Conservation (phyloP, 2,329 filamentous ascomycete genomes). For the Claviceps paspali region DNA sequence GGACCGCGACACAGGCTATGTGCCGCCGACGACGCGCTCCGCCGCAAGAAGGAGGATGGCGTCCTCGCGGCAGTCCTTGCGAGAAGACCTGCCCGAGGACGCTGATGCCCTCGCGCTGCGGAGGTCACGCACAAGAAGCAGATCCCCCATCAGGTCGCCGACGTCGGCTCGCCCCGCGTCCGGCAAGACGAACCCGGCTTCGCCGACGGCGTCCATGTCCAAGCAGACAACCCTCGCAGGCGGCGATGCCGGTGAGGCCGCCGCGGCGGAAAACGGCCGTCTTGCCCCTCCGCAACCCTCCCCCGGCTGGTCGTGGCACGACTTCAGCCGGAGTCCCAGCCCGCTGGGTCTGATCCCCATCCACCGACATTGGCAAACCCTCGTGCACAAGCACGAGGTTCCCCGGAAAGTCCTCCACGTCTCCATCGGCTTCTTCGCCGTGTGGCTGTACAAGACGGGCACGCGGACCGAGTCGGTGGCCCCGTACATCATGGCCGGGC, state of each 20-base stretch:
- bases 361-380: slow-evolving; percentile 76
- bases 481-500: slow-evolving; percentile 63
- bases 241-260: slow-evolving; percentile 18
- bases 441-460: slow-evolving; percentile 71
- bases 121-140: slow-evolving; percentile 55
- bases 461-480: slow-evolving; percentile 65
- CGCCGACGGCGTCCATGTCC: slow-evolving; percentile 12
- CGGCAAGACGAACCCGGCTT: slow-evolving; percentile 27
- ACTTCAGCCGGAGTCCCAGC: slow-evolving; percentile 81
- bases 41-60: slow-evolving; percentile 40
- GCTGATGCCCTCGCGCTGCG: slow-evolving; percentile 31
- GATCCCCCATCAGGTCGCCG: slow-evolving; percentile 45
- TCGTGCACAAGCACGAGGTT: slow-evolving; percentile 94
- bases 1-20: slow-evolving; percentile 32
- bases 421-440: slow-evolving; percentile 87
- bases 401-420: slow-evolving; percentile 87
- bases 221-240: slow-evolving; percentile 14
- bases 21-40: slow-evolving; percentile 63
- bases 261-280: slow-evolving; percentile 48
- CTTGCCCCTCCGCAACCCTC: slow-evolving; percentile 50
- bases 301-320: slow-evolving; percentile 61
- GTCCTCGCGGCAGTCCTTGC: slow-evolving; percentile 42
- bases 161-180: slow-evolving; percentile 38
- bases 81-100: slow-evolving; percentile 39
- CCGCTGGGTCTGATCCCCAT: slow-evolving; percentile 91